Base-by-base conservation (phyloP, 2,329 filamentous ascomycete species). In the Aureobasidium sp. region DNA sequence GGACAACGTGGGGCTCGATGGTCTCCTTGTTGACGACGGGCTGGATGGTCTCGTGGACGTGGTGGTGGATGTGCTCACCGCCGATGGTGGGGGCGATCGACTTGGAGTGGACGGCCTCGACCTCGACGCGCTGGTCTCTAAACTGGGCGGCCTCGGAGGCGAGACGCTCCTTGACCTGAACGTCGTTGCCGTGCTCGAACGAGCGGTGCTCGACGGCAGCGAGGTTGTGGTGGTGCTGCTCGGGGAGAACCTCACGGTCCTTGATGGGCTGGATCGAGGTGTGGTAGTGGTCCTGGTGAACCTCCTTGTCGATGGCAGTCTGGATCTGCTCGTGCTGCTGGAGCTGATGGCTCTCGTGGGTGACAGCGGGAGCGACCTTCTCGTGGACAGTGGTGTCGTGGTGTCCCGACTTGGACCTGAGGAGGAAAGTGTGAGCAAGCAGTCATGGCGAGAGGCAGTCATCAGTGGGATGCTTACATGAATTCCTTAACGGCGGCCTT, bases 231-330 rank as follows among this genome's bases (percentile, higher is more conserved):
- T 76, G 74, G 68, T 89, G 86, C 70, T 84, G 74, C 72, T 88
- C 86, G 0, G 85, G 83, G 0, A 80, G 71, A 10, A 77, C 77
- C 63, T 64, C 57, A 29, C 50, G 51, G 63, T 81, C 74, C 15
- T 75, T 57, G 23, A 88, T 73, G 0, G 85, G 85, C 70, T 88
- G 85, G 0, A 88, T 74, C 0, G 83, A 84, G 49, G 84, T 87
- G 70, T 89, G 85, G 70, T 88, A 84, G 67, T 89, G 86, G 62
- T 89, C 83, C 43, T 88, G 86, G 69, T 89, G 85, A 4, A 88
- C 75, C 66, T 89, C 86, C 65, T 81, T 82, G 69, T 89, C 84
- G 27, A 89, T 71, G 7, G 84, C 86, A 1, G 82, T 85, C 21
- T 76, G 78, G 10, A 82, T 66, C n/a, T 85, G 73, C 68, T 89